Percentiles rank a stretch among this genome's conserved stretches.
Conservation (phyloP, 805 yeast species). For the Peterozyma xylosa region DNA sequence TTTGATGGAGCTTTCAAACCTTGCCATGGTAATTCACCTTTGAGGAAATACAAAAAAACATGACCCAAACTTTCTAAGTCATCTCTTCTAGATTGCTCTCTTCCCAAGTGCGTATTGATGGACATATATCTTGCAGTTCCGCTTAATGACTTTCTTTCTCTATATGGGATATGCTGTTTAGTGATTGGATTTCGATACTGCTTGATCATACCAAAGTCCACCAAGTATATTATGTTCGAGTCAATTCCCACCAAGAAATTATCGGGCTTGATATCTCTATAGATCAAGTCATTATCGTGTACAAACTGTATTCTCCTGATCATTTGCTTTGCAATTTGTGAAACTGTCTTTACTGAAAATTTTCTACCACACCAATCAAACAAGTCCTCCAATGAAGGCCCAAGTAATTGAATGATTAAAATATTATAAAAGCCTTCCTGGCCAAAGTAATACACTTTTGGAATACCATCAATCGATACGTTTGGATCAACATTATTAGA, state of each 20-base stretch:
- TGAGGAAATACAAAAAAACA: slow-evolving; percentile 69
- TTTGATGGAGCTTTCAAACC: slow-evolving; percentile 87
- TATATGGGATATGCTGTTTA: slow-evolving; percentile 74
- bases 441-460: slow-evolving; percentile 80
- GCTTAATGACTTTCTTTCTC: slow-evolving; percentile 72
- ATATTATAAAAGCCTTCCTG: slow-evolving; percentile 81
- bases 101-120: slow-evolving; percentile 78
- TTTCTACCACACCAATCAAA: slow-evolving; percentile 85
- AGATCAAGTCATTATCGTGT: slow-evolving; percentile 70
- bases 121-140: slow-evolving; percentile 89
- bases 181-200: slow-evolving; percentile 77
- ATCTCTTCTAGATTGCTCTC: slow-evolving; percentile 79
- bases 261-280: slow-evolving; percentile 80
- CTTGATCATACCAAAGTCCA: slow-evolving; percentile 85
- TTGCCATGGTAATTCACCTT: slow-evolving; percentile 85
- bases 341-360: slow-evolving; percentile 65
- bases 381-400: slow-evolving; percentile 77
- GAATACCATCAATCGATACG: slow-evolving; percentile 48
- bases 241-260: slow-evolving; percentile 69
- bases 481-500: slow-evolving; percentile 11
- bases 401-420: slow-evolving; percentile 69
- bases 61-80: slow-evolving; percentile 79
- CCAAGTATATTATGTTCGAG: slow-evolving; percentile 62
- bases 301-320: slow-evolving; percentile 62
- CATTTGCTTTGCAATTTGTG: slow-evolving; percentile 74